Evolutionary conservation across 2,329 filamentous ascomycete genomes (phyloP), one percentile per base, ranked within the genome.

Genomic region (Curvularia sp.): DNA sequence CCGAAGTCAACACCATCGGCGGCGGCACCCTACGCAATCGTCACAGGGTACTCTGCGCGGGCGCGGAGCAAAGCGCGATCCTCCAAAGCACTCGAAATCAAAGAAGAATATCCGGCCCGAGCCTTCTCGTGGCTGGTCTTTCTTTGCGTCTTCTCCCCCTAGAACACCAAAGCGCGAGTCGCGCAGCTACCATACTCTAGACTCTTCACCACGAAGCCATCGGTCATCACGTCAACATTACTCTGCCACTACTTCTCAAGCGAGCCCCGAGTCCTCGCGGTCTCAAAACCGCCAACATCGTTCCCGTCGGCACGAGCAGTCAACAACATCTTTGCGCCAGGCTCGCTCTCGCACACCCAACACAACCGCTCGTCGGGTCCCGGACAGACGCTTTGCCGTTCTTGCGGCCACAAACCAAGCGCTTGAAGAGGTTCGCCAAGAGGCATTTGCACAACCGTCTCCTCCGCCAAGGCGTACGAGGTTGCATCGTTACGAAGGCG

Each of bases 381-480:
- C 74, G n/a, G 74, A 77, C 41, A 60, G 74, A 9, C 71, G 74
- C n/a, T 77, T 77, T 42, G 74, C 74, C 27, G 74, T 77, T 1
- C 69, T 75, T 15, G 74, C 74, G 41, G 74, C 74, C 5, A 77
- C 74, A 3, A 76, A 76, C 41, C 69, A 71, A 38, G 74, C 74
- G 7, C 68, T 76, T 4, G 74, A 77, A 43, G 67, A 74, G 18
- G 63, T 77, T 2, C 64, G 74, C 2, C 70, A 72, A 8, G 74
- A 77, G 58, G 74, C 74, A 0, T 76, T 77, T 64, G 62, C 72
- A 18, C 70, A 73, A 27, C 64, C 74, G 0, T 74, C 74, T 10
- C 73, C 74, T 28, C 74, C 74, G 13, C 72, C 72, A 15, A 60
- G 70, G 19, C 60, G 69, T 28, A 69, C 74, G n/a, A 64, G 74